Evolutionary conservation across 2,329 filamentous ascomycete species (phyloP).

Genomic region (Fusarium guadeloupense): DNA sequence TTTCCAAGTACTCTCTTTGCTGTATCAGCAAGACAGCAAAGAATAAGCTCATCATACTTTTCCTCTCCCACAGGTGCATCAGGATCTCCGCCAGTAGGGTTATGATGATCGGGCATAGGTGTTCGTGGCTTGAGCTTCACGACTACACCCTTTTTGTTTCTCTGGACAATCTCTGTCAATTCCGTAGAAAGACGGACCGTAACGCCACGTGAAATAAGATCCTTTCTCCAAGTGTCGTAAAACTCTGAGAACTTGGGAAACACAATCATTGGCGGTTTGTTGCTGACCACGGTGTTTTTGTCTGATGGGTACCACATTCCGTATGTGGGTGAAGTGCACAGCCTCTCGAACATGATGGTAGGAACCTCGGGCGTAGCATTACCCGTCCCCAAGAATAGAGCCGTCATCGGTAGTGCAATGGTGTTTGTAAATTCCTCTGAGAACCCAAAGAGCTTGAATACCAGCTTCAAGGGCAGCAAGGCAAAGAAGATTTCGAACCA

Average conservation of each 20-base stretch:
- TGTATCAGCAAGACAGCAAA: conserved; percentile 27
- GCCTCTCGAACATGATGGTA: conserved; percentile 22
- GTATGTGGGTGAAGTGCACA: conserved; percentile 21
- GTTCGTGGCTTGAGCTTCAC: conserved; percentile 21
- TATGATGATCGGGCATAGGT: conserved; percentile 18
- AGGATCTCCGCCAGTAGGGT: conserved; percentile 21
- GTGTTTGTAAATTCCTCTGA: conserved; percentile 29
- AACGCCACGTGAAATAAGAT: conserved; percentile 18
- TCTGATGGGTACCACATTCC: conserved; percentile 32
- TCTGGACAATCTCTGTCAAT: conserved; percentile 21
- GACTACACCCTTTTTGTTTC: conserved; percentile 15
- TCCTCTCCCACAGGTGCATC: conserved; percentile 18
- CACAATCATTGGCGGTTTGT: conserved; percentile 23
- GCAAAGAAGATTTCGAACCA: conserved; percentile 32
- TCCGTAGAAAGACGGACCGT: conserved; percentile 12
- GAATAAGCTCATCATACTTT: conserved; percentile 19
- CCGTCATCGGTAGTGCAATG: conserved; percentile 23
- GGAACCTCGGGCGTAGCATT: conserved; percentile 24
- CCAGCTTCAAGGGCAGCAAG: conserved; percentile 1
- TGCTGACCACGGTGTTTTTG: conserved; percentile 13
- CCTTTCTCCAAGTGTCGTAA: conserved; percentile 13
- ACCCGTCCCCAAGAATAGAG: conserved; percentile 20
- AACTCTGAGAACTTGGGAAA: conserved; percentile 32
- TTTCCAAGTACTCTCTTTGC: conserved; percentile 21
- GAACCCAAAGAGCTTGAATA: conserved; percentile 20